Base-by-base conservation (phyloP, 2,329 filamentous ascomycete species). In the Aspergillus sojae region DNA sequence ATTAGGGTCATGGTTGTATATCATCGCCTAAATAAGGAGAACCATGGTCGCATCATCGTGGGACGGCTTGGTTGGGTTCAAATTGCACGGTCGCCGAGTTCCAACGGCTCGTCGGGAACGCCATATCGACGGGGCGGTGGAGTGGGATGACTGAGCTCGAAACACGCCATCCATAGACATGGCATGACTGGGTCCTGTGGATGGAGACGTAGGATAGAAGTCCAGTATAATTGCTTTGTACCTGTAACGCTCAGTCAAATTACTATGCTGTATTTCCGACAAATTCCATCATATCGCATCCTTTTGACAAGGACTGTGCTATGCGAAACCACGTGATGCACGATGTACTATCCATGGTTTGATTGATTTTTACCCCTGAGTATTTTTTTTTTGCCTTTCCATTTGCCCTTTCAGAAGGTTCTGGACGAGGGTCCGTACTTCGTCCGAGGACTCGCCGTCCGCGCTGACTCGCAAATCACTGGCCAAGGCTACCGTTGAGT, bases 51-150 rank as follows among this genome's bases (percentile, higher is more conserved):
- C 30, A 54, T 36, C 52, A 34, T 23, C n/a, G 52, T 54, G 52
- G 52, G 52, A 54, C 52, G 52, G 50, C 50, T 54, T 11, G 34
- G 32, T 34, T 36, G 34, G 12, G 34, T 36, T 36, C 34, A 36
- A 36, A 16, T 36, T 36, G 52, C 30, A 36, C 32, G 50, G 50
- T 53, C 50, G 50, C 50, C 9, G 23, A 54, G 19, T 54, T 21
- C 28, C 21, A 36, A 54, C 10, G 32, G 32, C 52, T 54, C 30
- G 52, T 23, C 52, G 52, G 57, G 57, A 36, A 52, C 30, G 45
- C 21, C 41, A 50, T 53, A 19, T 53, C 21, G 28, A 60, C 43
- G 58, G 58, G 48, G 58, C 32, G 23, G 58, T 54, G 58, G 58
- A 54, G 48, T 53, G 48, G n/a, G 45, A 48, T 45, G 48, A 60